Evolutionary conservation across 2,329 filamentous ascomycete species (phyloP), one percentile per base, ranked within the genome.

Genomic region (Colletotrichum sansevieriae): DNA sequence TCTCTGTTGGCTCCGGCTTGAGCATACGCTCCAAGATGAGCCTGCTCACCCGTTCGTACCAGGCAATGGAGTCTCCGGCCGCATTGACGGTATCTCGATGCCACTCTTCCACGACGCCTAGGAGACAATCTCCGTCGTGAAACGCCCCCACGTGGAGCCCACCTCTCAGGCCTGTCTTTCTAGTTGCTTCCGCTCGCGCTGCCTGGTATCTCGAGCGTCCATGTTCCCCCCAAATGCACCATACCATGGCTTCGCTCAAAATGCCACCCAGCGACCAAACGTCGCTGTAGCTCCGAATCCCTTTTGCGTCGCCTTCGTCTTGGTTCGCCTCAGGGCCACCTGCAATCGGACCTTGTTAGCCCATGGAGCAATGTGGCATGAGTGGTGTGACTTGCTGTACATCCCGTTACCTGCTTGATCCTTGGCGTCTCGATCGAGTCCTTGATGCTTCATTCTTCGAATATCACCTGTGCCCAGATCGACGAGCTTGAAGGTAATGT

Each of bases 351-450:
- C 7, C 29, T 29, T 9, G 8, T 46, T 22, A 29, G 29, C 44
- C 12, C 18, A 18, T 11, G 22, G 8, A 20, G 10, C 8, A 46
- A 46, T 18, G 10, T 46, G n/a, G 13, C 37, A 39, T 39, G 4
- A 18, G 55, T 18, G 10, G 9, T 44, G 11, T 22, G 1, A n/a
- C 57, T 49, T 39, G 49, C 57, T 49, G 11, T 60, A 49, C 57
- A 60, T 60, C 12, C 57, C 57, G 20, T 60, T 49, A 1, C 57
- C 57, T 4, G 2, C 9, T 3, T 60, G 25, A 6, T 60, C 43
- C 18, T 13, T n/a, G 11, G 57, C 57, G 20, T 39, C 15, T 10
- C n/a, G 6, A 4, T 39, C 44, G 1, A 49, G 5, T 2, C 43
- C 29, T 22, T 60, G 15, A 3, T 22, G 6, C n/a, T 15, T 60